phyloP scores from a whole-genome alignment of 1,284 basidiomycete species.

The Marasmius tenuissimus region DNA sequence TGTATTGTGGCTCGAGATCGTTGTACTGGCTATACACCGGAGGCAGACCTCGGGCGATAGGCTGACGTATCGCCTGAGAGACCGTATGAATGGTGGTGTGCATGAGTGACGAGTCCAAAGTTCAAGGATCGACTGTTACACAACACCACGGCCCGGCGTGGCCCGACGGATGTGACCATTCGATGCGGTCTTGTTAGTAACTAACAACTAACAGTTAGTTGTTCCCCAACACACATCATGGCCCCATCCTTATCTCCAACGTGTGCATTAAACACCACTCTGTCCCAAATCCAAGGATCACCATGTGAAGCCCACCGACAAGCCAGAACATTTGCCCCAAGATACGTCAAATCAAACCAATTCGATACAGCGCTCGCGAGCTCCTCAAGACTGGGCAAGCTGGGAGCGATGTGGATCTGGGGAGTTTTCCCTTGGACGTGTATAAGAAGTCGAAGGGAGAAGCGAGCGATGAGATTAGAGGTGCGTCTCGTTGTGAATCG shows the following conservation, averaged over 20 bases:
- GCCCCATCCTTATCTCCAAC: constrained; percentile 39
- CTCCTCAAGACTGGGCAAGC: constrained; percentile 83
- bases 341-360: constrained; percentile 78
- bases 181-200: neutral
- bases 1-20: too few relatives aligned
- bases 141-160: too few relatives aligned
- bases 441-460: constrained; percentile 77
- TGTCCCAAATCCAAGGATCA: constrained; percentile 57
- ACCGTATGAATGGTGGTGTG: too few relatives aligned
- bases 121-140: too few relatives aligned
- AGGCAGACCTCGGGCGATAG: too few relatives aligned
- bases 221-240: neutral
- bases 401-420: constrained; percentile 87
- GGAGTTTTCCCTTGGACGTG: constrained; percentile 70
- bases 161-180: too few relatives aligned
- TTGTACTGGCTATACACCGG: too few relatives aligned
- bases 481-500: constrained; percentile 37
- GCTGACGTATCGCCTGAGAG: too few relatives aligned
- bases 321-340: constrained; percentile 89
- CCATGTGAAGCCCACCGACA: constrained; percentile 94
- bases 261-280: constrained; percentile 65
- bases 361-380: constrained; percentile 65
- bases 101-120: too few relatives aligned
- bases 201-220: too few relatives aligned
- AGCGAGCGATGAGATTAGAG: constrained; percentile 74